Percentiles rank a stretch among this genome's conserved stretches.
Conservation (phyloP, 2,329 filamentous ascomycete genomes). For the Orbilia oligospora region DNA sequence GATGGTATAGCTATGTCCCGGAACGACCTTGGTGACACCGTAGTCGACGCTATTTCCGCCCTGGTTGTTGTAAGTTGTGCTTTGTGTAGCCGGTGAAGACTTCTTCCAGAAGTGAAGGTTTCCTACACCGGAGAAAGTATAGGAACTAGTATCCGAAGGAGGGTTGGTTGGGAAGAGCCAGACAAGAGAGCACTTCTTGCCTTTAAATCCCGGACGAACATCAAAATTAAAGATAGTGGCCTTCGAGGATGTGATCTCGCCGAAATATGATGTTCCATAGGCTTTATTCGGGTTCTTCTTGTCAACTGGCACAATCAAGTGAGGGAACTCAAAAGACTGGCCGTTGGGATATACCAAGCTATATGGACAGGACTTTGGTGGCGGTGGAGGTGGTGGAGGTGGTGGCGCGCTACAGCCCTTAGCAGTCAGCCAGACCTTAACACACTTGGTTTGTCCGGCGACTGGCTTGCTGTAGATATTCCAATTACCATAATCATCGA, state of each 20-base stretch:
- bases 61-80: conserved; percentile 72
- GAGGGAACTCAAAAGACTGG: conserved; percentile 72
- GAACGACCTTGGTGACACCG: conserved; percentile 69
- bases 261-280: conserved; percentile 72
- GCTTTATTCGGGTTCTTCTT: conserved; percentile 71
- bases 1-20: conserved; percentile 73
- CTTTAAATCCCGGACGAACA: conserved; percentile 71
- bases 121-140: conserved; percentile 72
- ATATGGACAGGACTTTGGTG: conserved; percentile 64
- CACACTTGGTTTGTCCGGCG: conserved; percentile 69
- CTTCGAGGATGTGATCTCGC: conserved; percentile 71
- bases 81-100: conserved; percentile 67
- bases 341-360: conserved; percentile 69
- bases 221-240: conserved; percentile 80
- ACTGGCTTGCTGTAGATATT: conserved; percentile 72
- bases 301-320: conserved; percentile 76
- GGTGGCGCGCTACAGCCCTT: conserved; percentile 66
- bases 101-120: conserved; percentile 72
- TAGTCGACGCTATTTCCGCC: conserved; percentile 69
- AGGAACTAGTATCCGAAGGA: conserved; percentile 75
- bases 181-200: conserved; percentile 75
- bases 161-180: conserved; percentile 76
- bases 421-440: conserved; percentile 69
- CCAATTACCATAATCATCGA: conserved; percentile 68
- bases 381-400: conserved; percentile 53